Evolutionary conservation across 176 grass and related monocot genomes (phyloP).

Genomic region (Olyra latifolia): DNA sequence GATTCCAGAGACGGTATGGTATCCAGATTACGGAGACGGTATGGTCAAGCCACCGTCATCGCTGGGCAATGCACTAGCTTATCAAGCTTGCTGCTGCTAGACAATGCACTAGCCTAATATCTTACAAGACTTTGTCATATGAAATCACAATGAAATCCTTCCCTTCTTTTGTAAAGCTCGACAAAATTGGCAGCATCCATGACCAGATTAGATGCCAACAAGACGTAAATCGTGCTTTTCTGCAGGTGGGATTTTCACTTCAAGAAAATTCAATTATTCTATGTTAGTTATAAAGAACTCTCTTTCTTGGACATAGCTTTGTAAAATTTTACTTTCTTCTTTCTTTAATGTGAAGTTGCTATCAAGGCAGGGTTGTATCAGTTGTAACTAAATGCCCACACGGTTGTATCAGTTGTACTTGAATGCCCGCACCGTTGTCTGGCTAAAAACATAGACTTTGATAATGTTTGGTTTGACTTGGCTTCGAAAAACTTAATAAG

Average conservation of each 20-base stretch:
- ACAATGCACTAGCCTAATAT: slow-evolving; percentile 30
- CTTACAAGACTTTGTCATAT: slow-evolving; percentile 9
- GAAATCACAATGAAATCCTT: slow-evolving; percentile 17
- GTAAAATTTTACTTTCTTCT: background rate
- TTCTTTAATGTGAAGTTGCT: background rate
- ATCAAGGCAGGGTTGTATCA: too few relatives aligned
- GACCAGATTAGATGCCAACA: slow-evolving; percentile 41
- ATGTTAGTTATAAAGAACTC: background rate
- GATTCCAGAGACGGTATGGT: too few relatives aligned
- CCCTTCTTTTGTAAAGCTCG: slow-evolving; percentile 37
- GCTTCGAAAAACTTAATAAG: too few relatives aligned
- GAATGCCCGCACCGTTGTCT: too few relatives aligned
- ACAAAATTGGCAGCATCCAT: slow-evolving; percentile 24
- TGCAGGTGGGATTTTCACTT: background rate
- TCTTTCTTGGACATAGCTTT: background rate
- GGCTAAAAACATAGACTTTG: too few relatives aligned
- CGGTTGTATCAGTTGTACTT: too few relatives aligned
- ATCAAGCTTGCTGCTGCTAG: too few relatives aligned
- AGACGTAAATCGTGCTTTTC: slow-evolving; percentile 22
- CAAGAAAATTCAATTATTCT: background rate
- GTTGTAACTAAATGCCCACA: too few relatives aligned
- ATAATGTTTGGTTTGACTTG: too few relatives aligned
- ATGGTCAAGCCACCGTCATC: slow-evolving; percentile 23
- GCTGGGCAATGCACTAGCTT: too few relatives aligned
- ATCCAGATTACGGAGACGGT: too few relatives aligned